Percentiles rank a stretch among this genome's conserved stretches.
phyloP scores from a whole-genome alignment of 805 yeast species.

The Kodamaea restingae region DNA sequence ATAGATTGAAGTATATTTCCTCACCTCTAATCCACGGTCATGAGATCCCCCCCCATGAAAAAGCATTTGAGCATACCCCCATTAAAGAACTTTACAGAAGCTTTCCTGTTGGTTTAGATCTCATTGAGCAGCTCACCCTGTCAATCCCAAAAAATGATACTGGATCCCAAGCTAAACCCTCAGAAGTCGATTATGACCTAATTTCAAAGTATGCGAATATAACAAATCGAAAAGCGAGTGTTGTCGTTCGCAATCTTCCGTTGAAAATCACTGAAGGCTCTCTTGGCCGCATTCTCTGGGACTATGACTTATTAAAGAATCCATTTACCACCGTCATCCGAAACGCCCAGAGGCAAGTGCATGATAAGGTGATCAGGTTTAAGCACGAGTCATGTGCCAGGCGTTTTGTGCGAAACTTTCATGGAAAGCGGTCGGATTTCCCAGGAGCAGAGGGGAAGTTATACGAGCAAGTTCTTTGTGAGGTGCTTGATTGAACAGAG shows the following conservation, averaged over 20 bases:
- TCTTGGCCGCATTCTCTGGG: constrained; percentile 44
- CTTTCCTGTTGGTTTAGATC: constrained; percentile 3
- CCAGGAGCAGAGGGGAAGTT: constrained; percentile 25
- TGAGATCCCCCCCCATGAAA: background rate
- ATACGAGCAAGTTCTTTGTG: constrained; percentile 37
- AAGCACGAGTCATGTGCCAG: constrained; percentile 42
- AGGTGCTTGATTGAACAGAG: constrained; percentile 19
- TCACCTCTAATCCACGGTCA: constrained; percentile 22
- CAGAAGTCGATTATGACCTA: constrained; percentile 11
- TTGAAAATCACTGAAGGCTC: constrained; percentile 35
- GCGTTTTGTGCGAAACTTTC: constrained; percentile 49
- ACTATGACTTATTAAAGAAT: constrained; percentile 38
- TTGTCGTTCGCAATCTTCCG: constrained; percentile 46
- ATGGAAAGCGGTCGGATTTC: constrained; percentile 45
- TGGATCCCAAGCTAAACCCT: too few relatives aligned
- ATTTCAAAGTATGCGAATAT: constrained; percentile 15
- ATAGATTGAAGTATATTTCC: constrained; percentile 23
- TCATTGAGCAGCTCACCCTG: constrained; percentile 2
- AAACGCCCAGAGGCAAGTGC: constrained; percentile 26
- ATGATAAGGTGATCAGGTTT: constrained; percentile 40
- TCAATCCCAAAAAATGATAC: constrained; percentile 1
- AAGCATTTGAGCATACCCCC: constrained; percentile 4
- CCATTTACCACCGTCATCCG: constrained; percentile 20
- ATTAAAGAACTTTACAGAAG: constrained; percentile 6
- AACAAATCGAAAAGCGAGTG: constrained; percentile 23